Conservation (phyloP, 208 protist species). For the Leishmania tarentolae region DNA sequence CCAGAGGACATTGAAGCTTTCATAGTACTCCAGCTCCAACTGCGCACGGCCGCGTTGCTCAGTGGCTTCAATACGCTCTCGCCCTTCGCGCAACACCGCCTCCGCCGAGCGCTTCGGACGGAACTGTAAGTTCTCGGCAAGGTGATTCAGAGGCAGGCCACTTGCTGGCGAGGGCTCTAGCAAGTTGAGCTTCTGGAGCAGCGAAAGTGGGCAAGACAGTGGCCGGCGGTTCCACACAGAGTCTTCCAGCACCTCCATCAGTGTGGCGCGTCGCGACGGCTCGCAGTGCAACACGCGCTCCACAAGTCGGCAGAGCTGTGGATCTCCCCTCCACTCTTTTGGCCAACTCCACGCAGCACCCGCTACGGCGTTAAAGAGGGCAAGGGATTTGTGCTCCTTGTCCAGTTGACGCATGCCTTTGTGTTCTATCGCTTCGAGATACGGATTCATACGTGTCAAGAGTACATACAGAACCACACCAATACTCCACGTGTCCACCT, state of each 20-base stretch:
- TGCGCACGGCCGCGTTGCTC: constrained; percentile 61
- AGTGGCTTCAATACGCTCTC: constrained; percentile 47
- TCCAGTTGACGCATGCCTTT: constrained; percentile 50
- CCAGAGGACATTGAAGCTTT: constrained; percentile 53
- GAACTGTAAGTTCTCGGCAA: constrained; percentile 47
- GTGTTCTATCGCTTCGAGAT: constrained; percentile 72
- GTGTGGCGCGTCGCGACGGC: constrained; percentile 45
- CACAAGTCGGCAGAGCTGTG: constrained; percentile 62
- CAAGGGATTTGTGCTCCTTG: constrained; percentile 73
- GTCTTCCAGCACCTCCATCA: constrained; percentile 78
- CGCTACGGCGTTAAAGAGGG: constrained; percentile 77
- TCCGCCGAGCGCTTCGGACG: constrained; percentile 42
- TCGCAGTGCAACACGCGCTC: constrained; percentile 67
- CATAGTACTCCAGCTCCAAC: constrained; percentile 65
- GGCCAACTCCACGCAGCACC: constrained; percentile 84
- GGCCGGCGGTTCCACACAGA: constrained; percentile 84
- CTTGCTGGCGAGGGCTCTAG: constrained; percentile 40
- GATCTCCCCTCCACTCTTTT: constrained; percentile 57
- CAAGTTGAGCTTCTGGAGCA: constrained; percentile 82
- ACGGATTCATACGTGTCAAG: constrained; percentile 86
- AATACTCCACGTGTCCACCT: constrained; percentile 91
- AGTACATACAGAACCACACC: constrained; percentile 89
- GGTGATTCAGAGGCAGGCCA: constrained; percentile 37
- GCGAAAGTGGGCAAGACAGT: constrained; percentile 72
- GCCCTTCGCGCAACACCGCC: constrained; percentile 43